These are phyloP conservation scores for Didymella glomerata DNA, from an alignment of 2,329 filamentous ascomycete species.

Conservation along the genomic window DNA sequence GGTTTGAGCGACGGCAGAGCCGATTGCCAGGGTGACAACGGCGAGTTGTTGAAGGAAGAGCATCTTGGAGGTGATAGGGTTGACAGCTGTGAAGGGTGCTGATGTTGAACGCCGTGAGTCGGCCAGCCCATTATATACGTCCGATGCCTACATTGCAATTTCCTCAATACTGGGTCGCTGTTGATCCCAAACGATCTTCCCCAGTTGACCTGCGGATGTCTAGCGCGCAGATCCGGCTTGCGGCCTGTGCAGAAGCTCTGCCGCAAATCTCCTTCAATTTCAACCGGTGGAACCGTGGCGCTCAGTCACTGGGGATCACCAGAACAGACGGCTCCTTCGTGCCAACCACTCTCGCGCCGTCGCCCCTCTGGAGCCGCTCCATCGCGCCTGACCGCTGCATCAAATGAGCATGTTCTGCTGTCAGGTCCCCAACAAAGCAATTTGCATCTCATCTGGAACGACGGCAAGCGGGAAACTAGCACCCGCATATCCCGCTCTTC, in stretches of 20 bases:
- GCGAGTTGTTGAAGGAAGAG: constrained; percentile 42
- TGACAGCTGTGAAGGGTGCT: background rate
- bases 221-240: constrained; percentile 15
- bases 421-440: background rate
- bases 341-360: background rate
- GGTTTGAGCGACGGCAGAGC: constrained; percentile 37
- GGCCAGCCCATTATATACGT: constrained; percentile 6
- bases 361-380: background rate
- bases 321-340: background rate
- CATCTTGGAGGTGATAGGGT: constrained; percentile 26
- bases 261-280: constrained; percentile 20
- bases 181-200: background rate
- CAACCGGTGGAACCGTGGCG: constrained; percentile 21
- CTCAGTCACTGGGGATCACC: constrained; percentile 6
- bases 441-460: constrained; percentile 8
- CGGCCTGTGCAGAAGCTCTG: constrained; percentile 16
- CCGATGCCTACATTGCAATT: background rate
- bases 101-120: background rate
- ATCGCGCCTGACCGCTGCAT: background rate
- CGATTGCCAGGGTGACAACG: constrained; percentile 38
- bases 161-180: background rate
- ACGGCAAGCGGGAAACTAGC: background rate
- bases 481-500: background rate
- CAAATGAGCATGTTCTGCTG: background rate
- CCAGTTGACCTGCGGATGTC: background rate